A percentile compares a stretch with the other conserved stretches of the same genome.
These are phyloP conservation scores for Anastatica hierochuntica DNA, from an alignment of 345 rosid genomes.

Conservation along the genomic window DNA sequence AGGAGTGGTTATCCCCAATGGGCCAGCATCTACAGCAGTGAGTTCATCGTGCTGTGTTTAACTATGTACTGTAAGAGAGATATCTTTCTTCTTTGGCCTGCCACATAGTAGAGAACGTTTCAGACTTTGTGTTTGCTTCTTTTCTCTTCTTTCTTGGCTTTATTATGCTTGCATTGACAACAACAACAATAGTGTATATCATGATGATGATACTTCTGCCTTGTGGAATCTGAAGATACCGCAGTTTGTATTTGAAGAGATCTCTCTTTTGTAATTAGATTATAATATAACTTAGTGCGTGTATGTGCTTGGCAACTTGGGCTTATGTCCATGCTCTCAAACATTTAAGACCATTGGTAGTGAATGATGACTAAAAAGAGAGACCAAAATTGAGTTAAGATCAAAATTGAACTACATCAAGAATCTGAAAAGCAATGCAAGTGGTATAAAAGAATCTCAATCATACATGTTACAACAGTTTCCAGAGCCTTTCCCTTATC, in stretches of 20 bases:
- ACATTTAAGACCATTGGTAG: no score
- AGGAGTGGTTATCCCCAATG: constrained; percentile 40
- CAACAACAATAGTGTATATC: constrained; percentile 21
- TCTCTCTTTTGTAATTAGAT: constrained; percentile 17
- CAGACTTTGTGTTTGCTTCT: constrained; percentile 9
- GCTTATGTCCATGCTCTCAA: no score
- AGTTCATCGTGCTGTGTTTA: constrained; percentile 44
- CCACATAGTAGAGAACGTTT: constrained; percentile 14
- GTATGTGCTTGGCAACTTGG: no score
- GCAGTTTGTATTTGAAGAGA: constrained; percentile 15
- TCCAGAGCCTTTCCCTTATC: no score
- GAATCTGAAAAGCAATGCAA: no score
- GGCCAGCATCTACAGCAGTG: constrained; percentile 28
- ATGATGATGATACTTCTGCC: constrained; percentile 10
- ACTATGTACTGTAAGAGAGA: background rate
- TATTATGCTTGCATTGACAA: constrained; percentile 14
- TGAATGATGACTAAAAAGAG: no score
- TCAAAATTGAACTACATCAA: no score
- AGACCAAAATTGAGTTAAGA: no score
- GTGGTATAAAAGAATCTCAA: no score
- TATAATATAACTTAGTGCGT: no score
- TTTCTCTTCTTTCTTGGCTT: constrained; percentile 7
- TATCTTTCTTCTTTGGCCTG: constrained; percentile 11
- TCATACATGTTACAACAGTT: no score
- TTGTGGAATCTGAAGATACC: constrained; percentile 9